Evolutionary conservation across 2,329 filamentous ascomycete species (phyloP), one percentile per base, ranked within the genome.

Genomic region (Colletotrichum sp.): DNA sequence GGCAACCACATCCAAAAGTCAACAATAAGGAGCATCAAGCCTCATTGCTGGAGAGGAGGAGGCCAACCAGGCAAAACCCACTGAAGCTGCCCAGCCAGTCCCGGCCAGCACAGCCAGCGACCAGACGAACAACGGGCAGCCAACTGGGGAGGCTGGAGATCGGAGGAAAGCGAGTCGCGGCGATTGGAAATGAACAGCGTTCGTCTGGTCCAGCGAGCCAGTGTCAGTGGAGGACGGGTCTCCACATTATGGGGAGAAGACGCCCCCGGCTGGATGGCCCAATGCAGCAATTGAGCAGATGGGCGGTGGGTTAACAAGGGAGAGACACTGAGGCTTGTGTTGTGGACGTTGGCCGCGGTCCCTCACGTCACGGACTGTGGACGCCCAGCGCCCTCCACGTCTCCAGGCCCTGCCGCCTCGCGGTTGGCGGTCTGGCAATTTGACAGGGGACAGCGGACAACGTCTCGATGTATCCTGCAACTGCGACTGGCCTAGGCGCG

Each of bases 281-380:
- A 75, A 75, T 60, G 34, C 71, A 75, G 71, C 60, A 76, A 76
- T 67, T 70, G 65, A 75, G 74, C 71, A 76, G 70, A 69, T 76
- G 74, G 36, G 60, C 52, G 60, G 71, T 72, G 73, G 69, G 36
- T 44, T 63, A 44, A 28, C 39, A 67, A 39, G 63, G 66, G n/a
- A 34, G 65, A 66, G 63, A 36, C 34, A 26, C 22, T 22, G 22
- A 52, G 24, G 39, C 22, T 32, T n/a, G 60, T 52, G 30, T 60
- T 30, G 57, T 30, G 57, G 59, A 62, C 59, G 59, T 62, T 24
- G 59, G 59, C 28, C 30, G 59, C 30, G 59, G 30, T 62, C 18
- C 28, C 44, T 52, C 44, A 22, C 57, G 8, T 72, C 16, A 68
- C 64, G 65, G 32, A 26, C 52, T n/a, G 26, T 36, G 22, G 16